These are phyloP conservation scores for Boletus insuetus DNA, from an alignment of 768 basidiomycete species.

Conservation along the genomic window DNA sequence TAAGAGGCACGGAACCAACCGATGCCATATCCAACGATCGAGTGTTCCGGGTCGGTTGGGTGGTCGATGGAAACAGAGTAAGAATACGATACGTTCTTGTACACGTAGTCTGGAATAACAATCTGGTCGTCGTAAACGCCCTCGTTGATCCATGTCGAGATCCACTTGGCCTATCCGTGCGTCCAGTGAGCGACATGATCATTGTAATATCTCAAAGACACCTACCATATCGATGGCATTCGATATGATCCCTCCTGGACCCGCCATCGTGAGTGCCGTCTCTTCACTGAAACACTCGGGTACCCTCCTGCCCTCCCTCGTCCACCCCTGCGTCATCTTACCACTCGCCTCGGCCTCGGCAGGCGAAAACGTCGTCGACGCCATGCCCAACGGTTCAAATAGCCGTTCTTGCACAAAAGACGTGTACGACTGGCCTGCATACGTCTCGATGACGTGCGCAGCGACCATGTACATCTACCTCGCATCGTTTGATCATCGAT, in stretches of 20 bases:
- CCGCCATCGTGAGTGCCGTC: constrained; percentile 27
- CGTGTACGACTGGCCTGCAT: constrained; percentile 33
- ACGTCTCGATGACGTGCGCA: constrained; percentile 34
- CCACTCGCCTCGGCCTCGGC: no score
- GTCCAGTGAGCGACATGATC: neutral
- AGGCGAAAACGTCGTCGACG: neutral
- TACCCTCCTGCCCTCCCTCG: no score
- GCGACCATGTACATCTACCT: constrained; percentile 39
- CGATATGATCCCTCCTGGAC: constrained; percentile 45
- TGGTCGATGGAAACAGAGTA: constrained; percentile 23
- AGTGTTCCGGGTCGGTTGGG: constrained; percentile 13
- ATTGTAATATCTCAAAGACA: neutral
- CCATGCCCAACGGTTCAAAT: constrained; percentile 41
- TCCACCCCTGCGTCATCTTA: no score
- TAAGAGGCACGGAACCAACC: constrained; percentile 42
- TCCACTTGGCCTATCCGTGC: constrained; percentile 38
- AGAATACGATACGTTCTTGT: constrained; percentile 32
- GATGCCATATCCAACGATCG: constrained; percentile 39
- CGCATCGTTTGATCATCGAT: no score
- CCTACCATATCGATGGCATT: constrained; percentile 39
- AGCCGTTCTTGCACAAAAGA: constrained; percentile 43
- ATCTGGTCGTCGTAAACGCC: constrained; percentile 32
- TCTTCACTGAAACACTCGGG: constrained; percentile 29
- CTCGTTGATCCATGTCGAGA: constrained; percentile 31
- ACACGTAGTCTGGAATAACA: constrained; percentile 32